A percentile compares a stretch with the other conserved stretches of the same genome.
These are phyloP conservation scores for Xylaria sp. DNA, from an alignment of 2,329 filamentous ascomycete genomes.

Conservation along the genomic window DNA sequence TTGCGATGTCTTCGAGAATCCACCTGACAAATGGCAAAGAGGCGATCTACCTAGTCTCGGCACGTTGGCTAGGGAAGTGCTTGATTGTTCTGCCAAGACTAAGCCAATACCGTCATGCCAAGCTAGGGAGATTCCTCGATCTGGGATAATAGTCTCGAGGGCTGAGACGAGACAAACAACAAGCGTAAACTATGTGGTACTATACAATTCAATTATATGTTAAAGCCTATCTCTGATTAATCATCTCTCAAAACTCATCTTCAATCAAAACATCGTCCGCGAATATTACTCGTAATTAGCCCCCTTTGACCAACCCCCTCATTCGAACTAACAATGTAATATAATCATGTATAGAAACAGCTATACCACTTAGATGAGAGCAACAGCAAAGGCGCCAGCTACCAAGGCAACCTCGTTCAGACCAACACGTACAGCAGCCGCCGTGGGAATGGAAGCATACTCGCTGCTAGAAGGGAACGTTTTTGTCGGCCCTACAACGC, in stretches of 20 bases:
- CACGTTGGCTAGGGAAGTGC: neutral
- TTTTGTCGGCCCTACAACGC: slow-evolving; percentile 3
- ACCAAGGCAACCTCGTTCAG: slow-evolving; percentile 27
- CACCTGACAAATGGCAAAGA: slow-evolving; percentile 2
- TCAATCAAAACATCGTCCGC: neutral
- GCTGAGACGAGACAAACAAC: neutral
- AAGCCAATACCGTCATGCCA: neutral
- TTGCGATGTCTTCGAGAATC: neutral
- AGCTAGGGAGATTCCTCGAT: neutral
- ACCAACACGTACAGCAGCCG: slow-evolving; percentile 31
- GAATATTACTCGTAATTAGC: slow-evolving; percentile 5
- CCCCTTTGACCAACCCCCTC: too few relatives aligned
- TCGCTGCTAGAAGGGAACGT: neutral
- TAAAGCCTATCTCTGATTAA: neutral
- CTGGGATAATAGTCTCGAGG: neutral
- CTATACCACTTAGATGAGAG: slow-evolving; percentile 28
- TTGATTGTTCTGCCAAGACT: neutral
- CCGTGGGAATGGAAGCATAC: slow-evolving; percentile 25
- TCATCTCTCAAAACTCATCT: neutral
- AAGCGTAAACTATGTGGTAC: neutral
- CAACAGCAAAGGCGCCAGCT: slow-evolving; percentile 28
- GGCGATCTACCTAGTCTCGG: neutral
- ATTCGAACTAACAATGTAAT: neutral
- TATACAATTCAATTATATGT: neutral
- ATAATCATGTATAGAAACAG: too few relatives aligned